Percentiles rank a stretch among this genome's conserved stretches.
phyloP scores from a whole-genome alignment of 305 asterid species.

The Fraxinus greggii region DNA sequence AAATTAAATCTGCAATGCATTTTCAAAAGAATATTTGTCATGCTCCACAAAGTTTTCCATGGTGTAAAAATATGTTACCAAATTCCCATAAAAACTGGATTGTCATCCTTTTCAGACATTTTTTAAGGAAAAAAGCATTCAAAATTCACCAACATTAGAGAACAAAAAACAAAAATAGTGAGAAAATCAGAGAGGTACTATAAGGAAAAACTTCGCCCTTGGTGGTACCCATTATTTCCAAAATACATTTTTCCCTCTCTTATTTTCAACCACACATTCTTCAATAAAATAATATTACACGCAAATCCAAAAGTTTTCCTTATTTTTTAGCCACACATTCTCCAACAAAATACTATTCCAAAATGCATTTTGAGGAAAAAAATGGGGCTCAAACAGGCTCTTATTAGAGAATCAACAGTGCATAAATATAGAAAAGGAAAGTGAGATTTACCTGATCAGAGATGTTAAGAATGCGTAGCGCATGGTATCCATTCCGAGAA shows the following conservation, averaged over 20 bases:
- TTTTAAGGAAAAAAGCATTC: slow-evolving; percentile 13
- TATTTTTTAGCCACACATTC: not conserved
- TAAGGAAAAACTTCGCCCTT: not conserved
- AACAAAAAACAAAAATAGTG: slow-evolving; percentile 2
- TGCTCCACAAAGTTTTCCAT: slow-evolving; percentile 19
- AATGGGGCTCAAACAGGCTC: not conserved
- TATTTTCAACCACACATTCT: not conserved
- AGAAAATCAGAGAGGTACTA: slow-evolving; percentile 14
- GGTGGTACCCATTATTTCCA: not conserved
- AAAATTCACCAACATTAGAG: slow-evolving; percentile 4
- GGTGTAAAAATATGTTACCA: not conserved
- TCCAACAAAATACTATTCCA: not conserved
- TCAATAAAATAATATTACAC: not conserved
- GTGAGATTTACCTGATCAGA: slow-evolving; percentile 71
- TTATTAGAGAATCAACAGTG: slow-evolving; percentile 4
- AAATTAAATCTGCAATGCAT: slow-evolving; percentile 74
- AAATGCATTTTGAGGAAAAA: not conserved
- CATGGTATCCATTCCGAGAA: slow-evolving; percentile 98
- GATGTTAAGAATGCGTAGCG: slow-evolving; percentile 97
- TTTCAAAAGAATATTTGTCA: slow-evolving; percentile 31
- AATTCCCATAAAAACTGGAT: slow-evolving; percentile 7
- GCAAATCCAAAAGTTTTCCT: not conserved
- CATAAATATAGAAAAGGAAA: slow-evolving; percentile 11
- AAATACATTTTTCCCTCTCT: not conserved
- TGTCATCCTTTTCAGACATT: slow-evolving; percentile 12